Evolutionary conservation across 1,139 yeast genomes (phyloP).

Genomic region (Geotrichum australiense): DNA sequence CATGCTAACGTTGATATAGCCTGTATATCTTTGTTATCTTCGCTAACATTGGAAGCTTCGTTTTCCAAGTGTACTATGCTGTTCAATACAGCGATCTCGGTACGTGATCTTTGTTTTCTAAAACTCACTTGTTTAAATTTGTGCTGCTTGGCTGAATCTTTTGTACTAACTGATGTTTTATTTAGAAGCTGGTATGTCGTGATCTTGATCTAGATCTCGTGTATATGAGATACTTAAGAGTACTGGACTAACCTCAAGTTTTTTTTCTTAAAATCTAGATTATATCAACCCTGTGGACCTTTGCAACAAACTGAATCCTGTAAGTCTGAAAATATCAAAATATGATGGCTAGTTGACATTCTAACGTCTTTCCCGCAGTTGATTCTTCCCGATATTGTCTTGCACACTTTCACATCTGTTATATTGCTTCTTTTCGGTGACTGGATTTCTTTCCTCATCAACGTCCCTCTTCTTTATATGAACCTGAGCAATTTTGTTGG

Average conservation of each 20-base stretch:
- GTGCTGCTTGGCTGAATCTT: constrained; percentile 1
- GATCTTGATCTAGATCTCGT: neutral
- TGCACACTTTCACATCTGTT: constrained; percentile 62
- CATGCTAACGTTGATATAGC: too few species aligned
- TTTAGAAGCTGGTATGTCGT: constrained; percentile 11
- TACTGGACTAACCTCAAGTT: constrained; percentile 1
- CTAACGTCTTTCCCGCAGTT: constrained; percentile 36
- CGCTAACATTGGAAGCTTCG: constrained; percentile 72
- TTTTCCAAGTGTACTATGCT: constrained; percentile 80
- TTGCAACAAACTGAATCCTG: constrained; percentile 71
- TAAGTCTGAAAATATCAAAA: constrained; percentile 16
- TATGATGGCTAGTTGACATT: constrained; percentile 1
- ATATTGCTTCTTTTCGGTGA: constrained; percentile 72
- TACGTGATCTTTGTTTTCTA: too few species aligned
- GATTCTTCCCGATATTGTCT: constrained; percentile 76
- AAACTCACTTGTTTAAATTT: too few species aligned
- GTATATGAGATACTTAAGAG: neutral
- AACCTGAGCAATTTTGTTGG: constrained; percentile 57
- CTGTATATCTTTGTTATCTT: constrained; percentile 45
- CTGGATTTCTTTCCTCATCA: constrained; percentile 79
- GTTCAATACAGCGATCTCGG: constrained; percentile 82
- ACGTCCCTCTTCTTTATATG: constrained; percentile 71
- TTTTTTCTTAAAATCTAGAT: too few species aligned
- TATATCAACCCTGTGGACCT: constrained; percentile 91
- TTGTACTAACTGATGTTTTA: too few species aligned